Conservation (phyloP, 331 rosid species). For the Prunus yedoensis region DNA sequence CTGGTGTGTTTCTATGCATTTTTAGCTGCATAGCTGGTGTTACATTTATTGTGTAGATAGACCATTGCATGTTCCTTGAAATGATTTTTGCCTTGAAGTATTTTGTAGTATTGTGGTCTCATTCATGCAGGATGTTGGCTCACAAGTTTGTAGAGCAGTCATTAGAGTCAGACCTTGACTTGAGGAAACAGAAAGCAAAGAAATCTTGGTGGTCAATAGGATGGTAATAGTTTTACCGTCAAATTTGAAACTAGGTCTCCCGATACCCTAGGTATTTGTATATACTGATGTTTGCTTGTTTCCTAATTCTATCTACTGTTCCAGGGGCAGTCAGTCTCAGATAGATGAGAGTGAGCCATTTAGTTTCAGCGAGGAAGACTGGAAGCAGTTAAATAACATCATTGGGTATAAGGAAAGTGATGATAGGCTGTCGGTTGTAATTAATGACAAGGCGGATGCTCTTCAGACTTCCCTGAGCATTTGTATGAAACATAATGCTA, state of each 20-base stretch:
- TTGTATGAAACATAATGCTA: slow-evolving; percentile 88
- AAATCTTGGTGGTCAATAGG: slow-evolving; percentile 92
- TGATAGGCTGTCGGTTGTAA: slow-evolving; percentile 44
- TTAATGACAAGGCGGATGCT: slow-evolving; percentile 55
- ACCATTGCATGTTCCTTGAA: not conserved
- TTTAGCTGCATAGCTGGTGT: not conserved
- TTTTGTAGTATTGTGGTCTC: slow-evolving; percentile 22
- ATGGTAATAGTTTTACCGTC: slow-evolving; percentile 47
- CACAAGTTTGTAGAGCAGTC: slow-evolving; percentile 87
- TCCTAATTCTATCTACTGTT: slow-evolving; percentile 21
- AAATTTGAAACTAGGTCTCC: slow-evolving; percentile 19
- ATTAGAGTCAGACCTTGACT: slow-evolving; percentile 45
- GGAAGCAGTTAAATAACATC: slow-evolving; percentile 77
- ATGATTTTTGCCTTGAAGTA: not conserved
- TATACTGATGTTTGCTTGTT: slow-evolving; percentile 14
- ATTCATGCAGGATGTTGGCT: slow-evolving; percentile 77
- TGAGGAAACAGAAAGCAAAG: slow-evolving; percentile 54
- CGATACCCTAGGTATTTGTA: not conserved
- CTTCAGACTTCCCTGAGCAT: slow-evolving; percentile 73
- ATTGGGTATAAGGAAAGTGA: slow-evolving; percentile 94
- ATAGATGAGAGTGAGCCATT: slow-evolving; percentile 70
- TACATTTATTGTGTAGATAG: not conserved
- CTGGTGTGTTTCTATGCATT: not conserved
- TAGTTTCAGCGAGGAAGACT: slow-evolving; percentile 79
- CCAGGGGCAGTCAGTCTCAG: slow-evolving; percentile 64